Evolutionary conservation across 306 rosid species (phyloP), one percentile per base, ranked within the genome.

Genomic region (Carpinus fangiana): DNA sequence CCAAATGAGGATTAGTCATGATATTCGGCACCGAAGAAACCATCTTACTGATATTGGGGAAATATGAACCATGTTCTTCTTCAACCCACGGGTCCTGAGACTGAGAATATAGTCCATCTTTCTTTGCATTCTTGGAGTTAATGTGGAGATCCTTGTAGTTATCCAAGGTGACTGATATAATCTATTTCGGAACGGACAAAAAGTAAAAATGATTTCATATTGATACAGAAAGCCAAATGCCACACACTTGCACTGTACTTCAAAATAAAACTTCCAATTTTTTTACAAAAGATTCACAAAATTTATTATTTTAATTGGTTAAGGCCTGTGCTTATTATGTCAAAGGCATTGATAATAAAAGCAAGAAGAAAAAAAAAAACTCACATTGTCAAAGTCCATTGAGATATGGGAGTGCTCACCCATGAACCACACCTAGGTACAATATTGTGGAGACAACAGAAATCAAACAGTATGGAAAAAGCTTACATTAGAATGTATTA

Each of bases 391-490:
- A 60, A 93, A 88, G 80, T 91, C 93, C 98, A 92, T 85, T 43
- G 94, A 90, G 76, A 90, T 89, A 80, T 95, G 97, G 66, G 98
- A 93, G 52, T 95, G 97, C 86, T 92, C 96, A 36, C 97, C 93
- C 98, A 95, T 95, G 93, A 95, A 95, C 76, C 70, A 81, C 76
- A 95, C 92, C 98, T 95, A 62, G 61, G 75, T 79, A 84, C 75
- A 64, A 48, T 77, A 78, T 78, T 54, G 76, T 55, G 13, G 31
- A 46, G 70, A 54, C 6, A 57, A 74, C 61, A 72, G 56, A 68
- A 47, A 78, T 81, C 69, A 76, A 26, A 47, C 52, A 70, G 65
- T 38, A 67, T 69, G 53, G 57, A 80, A 67, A 72, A 76, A 73
- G 75, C 23, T 31, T 16, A 31, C 14, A 53, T 75, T 45, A 50